Evolutionary conservation across 148 eudicot species (phyloP).

Genomic region (Simmondsia chinensis): DNA sequence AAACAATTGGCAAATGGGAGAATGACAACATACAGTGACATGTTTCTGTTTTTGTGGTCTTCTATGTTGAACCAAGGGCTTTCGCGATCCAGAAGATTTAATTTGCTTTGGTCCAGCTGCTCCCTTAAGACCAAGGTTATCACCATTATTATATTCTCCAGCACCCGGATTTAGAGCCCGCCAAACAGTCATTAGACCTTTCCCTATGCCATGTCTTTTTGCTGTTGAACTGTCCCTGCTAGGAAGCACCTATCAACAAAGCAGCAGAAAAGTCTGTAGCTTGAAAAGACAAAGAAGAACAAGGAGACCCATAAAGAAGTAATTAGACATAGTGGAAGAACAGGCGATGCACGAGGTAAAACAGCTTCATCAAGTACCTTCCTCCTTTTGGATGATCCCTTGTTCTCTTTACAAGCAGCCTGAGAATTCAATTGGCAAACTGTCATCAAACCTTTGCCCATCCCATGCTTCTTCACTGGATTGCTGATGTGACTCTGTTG

Average conservation of each 20-base stretch:
- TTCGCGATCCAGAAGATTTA: conserved; percentile 9
- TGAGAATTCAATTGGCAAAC: conserved; percentile 16
- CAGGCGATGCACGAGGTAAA: no score
- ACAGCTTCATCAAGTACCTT: conserved; percentile 19
- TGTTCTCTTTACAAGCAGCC: conserved; percentile 9
- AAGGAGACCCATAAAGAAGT: neutral
- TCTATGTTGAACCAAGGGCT: conserved; percentile 18
- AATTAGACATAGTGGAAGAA: no score
- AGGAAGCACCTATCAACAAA: conserved; percentile 12
- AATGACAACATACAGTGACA: conserved; percentile 38
- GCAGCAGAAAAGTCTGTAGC: neutral
- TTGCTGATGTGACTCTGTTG: conserved; percentile 13
- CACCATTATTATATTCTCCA: conserved; percentile 28
- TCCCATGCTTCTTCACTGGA: conserved; percentile 56
- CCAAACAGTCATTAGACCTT: conserved; percentile 42
- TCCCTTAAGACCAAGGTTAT: conserved; percentile 7
- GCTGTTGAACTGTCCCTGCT: conserved; percentile 3
- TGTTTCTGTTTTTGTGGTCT: conserved; percentile 38
- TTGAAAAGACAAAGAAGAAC: neutral
- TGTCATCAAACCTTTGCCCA: conserved; percentile 84
- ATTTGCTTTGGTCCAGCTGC: conserved; percentile 1
- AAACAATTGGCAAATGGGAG: neutral
- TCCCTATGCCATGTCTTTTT: conserved; percentile 31
- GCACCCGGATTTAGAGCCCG: conserved; percentile 30
- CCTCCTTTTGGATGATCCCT: conserved; percentile 16